A percentile compares a stretch with the other conserved stretches of the same genome.
phyloP scores from a whole-genome alignment of 306 rosid species.

The peach (Prunus persica) region Prunus_persica_NCBIv2 NC_034009.1:6101001-6101500 shows the following conservation, averaged over 20 bases:
- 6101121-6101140: conserved; percentile 88
- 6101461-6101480: neutral
- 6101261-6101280: neutral
- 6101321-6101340: neutral
- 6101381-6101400: neutral
- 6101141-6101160: conserved; percentile 63
- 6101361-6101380: neutral
- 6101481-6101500: neutral
- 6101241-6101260: neutral
- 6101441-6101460: neutral
- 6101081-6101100: conserved; percentile 59
- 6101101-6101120: conserved; percentile 60
- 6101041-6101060: conserved; percentile 9
- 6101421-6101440: neutral
- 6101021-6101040: conserved; percentile 10
- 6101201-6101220: conserved; percentile 27
- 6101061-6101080: conserved; percentile 14
- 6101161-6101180: conserved; percentile 75
- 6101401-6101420: neutral
- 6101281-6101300: neutral
- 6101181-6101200: conserved; percentile 90
- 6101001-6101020: conserved; percentile 37
- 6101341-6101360: neutral
- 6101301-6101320: neutral
- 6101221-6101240: neutral